phyloP scores from a whole-genome alignment of 148 eudicot genomes.

The Spergularia bocconei region DNA sequence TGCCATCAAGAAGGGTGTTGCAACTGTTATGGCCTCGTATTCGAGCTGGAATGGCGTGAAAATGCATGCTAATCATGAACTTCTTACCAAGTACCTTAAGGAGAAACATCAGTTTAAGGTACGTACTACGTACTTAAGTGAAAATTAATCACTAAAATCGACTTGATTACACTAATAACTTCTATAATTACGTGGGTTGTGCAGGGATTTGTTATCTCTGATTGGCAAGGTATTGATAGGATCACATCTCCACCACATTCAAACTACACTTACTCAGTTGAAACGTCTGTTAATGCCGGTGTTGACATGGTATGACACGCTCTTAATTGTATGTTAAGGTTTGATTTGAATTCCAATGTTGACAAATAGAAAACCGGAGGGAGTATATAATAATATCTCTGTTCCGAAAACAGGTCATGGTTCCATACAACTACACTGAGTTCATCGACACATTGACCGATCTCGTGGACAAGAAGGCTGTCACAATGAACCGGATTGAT shows the following conservation, averaged over 20 bases:
- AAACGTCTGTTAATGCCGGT: conserved; percentile 43
- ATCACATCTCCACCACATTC: conserved; percentile 48
- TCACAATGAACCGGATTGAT: conserved; percentile 51
- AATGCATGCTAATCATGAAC: conserved; percentile 49
- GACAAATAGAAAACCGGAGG: no score
- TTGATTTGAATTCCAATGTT: no score
- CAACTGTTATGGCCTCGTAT: conserved; percentile 58
- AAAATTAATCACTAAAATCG: neutral
- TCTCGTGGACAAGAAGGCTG: conserved; percentile 36
- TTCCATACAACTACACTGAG: conserved; percentile 35
- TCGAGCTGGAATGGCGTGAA: conserved; percentile 49
- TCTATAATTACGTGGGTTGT: neutral
- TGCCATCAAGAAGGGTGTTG: conserved; percentile 51
- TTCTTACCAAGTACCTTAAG: conserved; percentile 42
- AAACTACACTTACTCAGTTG: conserved; percentile 49
- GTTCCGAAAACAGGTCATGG: conserved; percentile 28
- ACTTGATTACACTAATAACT: neutral
- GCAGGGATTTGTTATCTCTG: conserved; percentile 60
- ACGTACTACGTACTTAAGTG: neutral
- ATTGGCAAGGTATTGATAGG: conserved; percentile 52
- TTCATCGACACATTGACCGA: conserved; percentile 34
- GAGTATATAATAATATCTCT: neutral
- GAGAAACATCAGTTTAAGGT: conserved; percentile 37
- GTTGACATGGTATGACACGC: conserved; percentile 42
- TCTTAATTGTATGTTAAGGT: neutral